Evolutionary conservation across 163 green algal species (phyloP), one percentile per base, ranked within the genome.

Genomic region (Volvox carteri): DNA sequence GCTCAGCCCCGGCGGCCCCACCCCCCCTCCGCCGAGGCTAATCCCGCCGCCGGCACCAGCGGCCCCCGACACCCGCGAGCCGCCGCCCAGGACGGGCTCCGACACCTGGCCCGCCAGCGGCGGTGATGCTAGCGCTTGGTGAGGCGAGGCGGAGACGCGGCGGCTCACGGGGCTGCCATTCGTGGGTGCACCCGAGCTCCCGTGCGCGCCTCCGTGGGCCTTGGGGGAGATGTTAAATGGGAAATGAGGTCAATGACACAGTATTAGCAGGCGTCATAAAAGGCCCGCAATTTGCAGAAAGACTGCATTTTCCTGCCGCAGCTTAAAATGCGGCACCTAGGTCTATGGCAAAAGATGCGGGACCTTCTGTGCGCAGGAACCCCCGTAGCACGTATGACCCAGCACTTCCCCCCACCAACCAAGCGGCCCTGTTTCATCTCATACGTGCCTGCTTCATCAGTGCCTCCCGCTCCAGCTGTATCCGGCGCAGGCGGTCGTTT

Each of bases 401-500:
- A n/a, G n/a, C n/a, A n/a, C n/a, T n/a, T n/a, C n/a, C n/a, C n/a
- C n/a, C n/a, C n/a, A n/a, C n/a, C n/a, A n/a, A n/a, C n/a, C n/a
- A n/a, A n/a, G n/a, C n/a, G n/a, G n/a, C n/a, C n/a, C n/a, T n/a
- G n/a, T n/a, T n/a, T n/a, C n/a, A n/a, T n/a, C n/a, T n/a, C n/a
- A n/a, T n/a, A n/a, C n/a, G n/a, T 73, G 72, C 87, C 74, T 92
- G 88, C 62, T 85, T 88, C 16, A 52, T n/a, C 33, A 93, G 68
- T 44, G 90, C 86, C 16, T 90, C 86, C n/a, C 90, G 86, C 90
- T 93, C 68, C 46, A 79, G 54, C 78, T 92, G 90, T 60, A 89
- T 88, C 12, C 58, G 80, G 46, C 72, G 35, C 37, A 93, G 74
- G 23, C 86, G 80, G 79, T 91, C 80, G 76, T 93, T 91, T 25